Percentiles rank a stretch among this genome's conserved stretches.
These are phyloP conservation scores for Stemphylium lycopersici DNA, from an alignment of 2,329 filamentous ascomycete genomes.

Conservation along the genomic window DNA sequence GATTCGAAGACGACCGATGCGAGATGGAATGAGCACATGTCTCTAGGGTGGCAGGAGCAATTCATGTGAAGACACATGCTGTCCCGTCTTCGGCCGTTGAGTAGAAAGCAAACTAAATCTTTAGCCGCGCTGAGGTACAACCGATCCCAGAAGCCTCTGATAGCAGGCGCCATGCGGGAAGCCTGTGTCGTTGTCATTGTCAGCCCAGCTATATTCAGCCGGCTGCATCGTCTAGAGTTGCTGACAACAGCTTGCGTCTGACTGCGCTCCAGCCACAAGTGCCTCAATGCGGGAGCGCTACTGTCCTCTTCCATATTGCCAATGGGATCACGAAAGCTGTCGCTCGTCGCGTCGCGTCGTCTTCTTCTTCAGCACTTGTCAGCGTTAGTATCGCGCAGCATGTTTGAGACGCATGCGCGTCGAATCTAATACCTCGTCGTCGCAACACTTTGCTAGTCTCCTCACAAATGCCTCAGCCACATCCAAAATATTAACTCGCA, in stretches of 20 bases:
- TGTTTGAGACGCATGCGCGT: background rate
- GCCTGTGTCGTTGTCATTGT: constrained; percentile 2
- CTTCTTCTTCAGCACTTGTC: too few species aligned
- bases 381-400: too few species aligned
- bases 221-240: constrained; percentile 21
- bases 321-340: background rate
- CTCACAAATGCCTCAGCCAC: constrained; percentile 11
- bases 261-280: constrained; percentile 17
- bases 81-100: background rate
- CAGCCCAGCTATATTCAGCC: constrained; percentile 19
- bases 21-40: too few species aligned
- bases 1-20: background rate
- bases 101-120: background rate
- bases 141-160: constrained; percentile 4
- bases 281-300: background rate
- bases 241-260: constrained; percentile 21
- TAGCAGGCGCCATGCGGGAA: too few species aligned
- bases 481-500: background rate
- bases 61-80: background rate
- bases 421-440: background rate
- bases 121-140: background rate
- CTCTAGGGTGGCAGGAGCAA: too few species aligned
- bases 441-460: background rate
- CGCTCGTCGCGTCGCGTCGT: background rate
- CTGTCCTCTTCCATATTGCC: background rate